phyloP scores from a whole-genome alignment of 148 eudicot genomes.

The Nepenthes mirabilis region DNA sequence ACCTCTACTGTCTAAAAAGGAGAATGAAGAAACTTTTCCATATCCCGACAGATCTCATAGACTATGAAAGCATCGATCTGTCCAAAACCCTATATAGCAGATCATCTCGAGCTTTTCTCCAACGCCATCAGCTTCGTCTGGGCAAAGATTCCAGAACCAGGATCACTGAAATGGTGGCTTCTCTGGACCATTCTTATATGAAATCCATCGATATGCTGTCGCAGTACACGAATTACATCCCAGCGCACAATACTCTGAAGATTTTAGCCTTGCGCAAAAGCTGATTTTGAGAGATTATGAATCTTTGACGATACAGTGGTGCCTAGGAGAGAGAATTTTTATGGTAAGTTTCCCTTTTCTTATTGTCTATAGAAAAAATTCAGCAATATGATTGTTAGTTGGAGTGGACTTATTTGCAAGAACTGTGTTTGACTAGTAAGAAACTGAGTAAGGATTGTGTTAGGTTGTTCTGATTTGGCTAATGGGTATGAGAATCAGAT shows the following conservation, averaged over 20 bases:
- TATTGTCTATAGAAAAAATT: conserved; percentile 60
- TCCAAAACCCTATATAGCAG: conserved; percentile 35
- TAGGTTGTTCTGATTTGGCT: conserved; percentile 52
- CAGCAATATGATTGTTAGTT: conserved; percentile 61
- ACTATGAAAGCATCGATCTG: conserved; percentile 67
- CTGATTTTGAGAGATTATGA: conserved; percentile 61
- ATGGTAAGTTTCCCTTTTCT: conserved; percentile 57
- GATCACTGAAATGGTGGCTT: conserved; percentile 89
- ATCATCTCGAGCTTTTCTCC: conserved; percentile 52
- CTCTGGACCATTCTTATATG: conserved; percentile 68
- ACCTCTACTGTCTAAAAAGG: no score
- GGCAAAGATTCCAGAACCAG: conserved; percentile 89
- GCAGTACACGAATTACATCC: conserved; percentile 60
- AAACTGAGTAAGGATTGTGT: conserved; percentile 61
- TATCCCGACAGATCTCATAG: conserved; percentile 71
- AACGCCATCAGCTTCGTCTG: conserved; percentile 47
- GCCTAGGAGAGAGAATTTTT: conserved; percentile 51
- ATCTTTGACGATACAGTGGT: conserved; percentile 79
- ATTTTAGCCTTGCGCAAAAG: conserved; percentile 62
- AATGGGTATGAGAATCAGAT: conserved; percentile 45
- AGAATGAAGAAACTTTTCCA: conserved; percentile 44
- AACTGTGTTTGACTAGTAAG: conserved; percentile 61
- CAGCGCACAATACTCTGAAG: conserved; percentile 69
- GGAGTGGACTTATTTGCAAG: conserved; percentile 82
- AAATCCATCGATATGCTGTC: conserved; percentile 55